These are phyloP conservation scores for Fusarium sp. DNA, from an alignment of 2,329 filamentous ascomycete genomes.

Conservation along the genomic window DNA sequence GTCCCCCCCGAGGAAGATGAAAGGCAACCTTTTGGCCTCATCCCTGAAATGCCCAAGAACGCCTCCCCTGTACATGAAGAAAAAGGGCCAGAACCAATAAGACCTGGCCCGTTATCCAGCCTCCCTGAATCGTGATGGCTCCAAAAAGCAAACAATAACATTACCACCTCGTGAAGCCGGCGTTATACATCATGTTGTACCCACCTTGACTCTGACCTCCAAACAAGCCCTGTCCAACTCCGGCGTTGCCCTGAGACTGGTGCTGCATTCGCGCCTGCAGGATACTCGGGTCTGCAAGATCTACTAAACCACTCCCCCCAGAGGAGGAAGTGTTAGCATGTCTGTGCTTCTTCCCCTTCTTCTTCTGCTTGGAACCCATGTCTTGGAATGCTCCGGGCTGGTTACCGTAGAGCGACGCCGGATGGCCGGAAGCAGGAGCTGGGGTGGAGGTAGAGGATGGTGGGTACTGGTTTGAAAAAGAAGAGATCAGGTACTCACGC, in stretches of 20 bases:
- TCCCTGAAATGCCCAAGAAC: conserved; percentile 46
- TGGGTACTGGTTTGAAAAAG: conserved; percentile 88
- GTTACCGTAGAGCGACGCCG: conserved; percentile 91
- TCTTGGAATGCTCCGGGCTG: conserved; percentile 91
- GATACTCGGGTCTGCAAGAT: conserved; percentile 99
- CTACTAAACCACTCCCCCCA: conserved; percentile 98
- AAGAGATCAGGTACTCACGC: conserved; percentile 98
- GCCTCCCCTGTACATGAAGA: conserved; percentile 41
- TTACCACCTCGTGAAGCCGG: conserved; percentile 77
- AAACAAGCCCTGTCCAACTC: conserved; percentile 90
- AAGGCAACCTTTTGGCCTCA: conserved; percentile 33
- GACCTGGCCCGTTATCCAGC: conserved; percentile 40
- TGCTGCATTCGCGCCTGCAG: conserved; percentile 97
- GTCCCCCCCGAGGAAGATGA: conserved; percentile 44
- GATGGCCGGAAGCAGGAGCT: conserved; percentile 89
- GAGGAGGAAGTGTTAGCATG: conserved; percentile 99
- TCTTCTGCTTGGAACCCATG: conserved; percentile 96
- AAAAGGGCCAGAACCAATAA: conserved; percentile 33
- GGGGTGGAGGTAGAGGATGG: conserved; percentile 83
- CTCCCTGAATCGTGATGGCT: conserved; percentile 29
- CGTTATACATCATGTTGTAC: conserved; percentile 92
- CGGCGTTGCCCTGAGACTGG: conserved; percentile 82
- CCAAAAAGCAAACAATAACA: conserved; percentile 32
- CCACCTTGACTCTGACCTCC: conserved; percentile 92
- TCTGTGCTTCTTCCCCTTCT: conserved; percentile 99